phyloP scores from a whole-genome alignment of 169 alveolate genomes.

The Plasmodium vivax region DNA sequence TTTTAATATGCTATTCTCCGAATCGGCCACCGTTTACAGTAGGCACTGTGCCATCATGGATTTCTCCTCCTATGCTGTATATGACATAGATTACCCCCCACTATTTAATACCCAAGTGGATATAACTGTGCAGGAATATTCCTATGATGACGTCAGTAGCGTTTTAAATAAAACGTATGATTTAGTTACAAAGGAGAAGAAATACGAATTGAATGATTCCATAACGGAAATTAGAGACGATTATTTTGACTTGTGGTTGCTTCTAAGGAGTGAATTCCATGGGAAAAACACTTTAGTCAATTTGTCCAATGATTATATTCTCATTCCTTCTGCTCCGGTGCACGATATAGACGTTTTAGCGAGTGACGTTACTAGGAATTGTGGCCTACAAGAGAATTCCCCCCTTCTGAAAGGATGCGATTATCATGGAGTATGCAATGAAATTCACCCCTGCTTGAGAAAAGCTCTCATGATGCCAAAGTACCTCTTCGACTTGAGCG shows the following conservation, averaged over 20 bases:
- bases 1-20: slow-evolving; percentile 54
- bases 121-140: slow-evolving; percentile 65
- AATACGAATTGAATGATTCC: slow-evolving; percentile 59
- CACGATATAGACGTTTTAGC: slow-evolving; percentile 26
- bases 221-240: slow-evolving; percentile 71
- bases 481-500: slow-evolving; percentile 70
- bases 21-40: slow-evolving; percentile 45
- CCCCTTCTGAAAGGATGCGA: slow-evolving; percentile 60
- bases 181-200: slow-evolving; percentile 67
- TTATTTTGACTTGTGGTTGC: slow-evolving; percentile 64
- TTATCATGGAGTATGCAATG: slow-evolving; percentile 17
- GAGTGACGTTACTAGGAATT: slow-evolving; percentile 51
- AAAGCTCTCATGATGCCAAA: slow-evolving; percentile 68
- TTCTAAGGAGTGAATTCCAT: slow-evolving; percentile 57
- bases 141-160: slow-evolving; percentile 52
- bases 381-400: slow-evolving; percentile 36
- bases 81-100: slow-evolving; percentile 72
- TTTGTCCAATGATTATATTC: slow-evolving; percentile 57
- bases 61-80: slow-evolving; percentile 28
- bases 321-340: slow-evolving; percentile 68
- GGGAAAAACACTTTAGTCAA: slow-evolving; percentile 56
- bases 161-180: slow-evolving; percentile 35
- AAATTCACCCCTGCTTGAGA: slow-evolving; percentile 62
- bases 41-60: slow-evolving; percentile 55
- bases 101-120: slow-evolving; percentile 56